phyloP scores from a whole-genome alignment of 345 rosid species.

The Melaleuca quinquenervia region DNA sequence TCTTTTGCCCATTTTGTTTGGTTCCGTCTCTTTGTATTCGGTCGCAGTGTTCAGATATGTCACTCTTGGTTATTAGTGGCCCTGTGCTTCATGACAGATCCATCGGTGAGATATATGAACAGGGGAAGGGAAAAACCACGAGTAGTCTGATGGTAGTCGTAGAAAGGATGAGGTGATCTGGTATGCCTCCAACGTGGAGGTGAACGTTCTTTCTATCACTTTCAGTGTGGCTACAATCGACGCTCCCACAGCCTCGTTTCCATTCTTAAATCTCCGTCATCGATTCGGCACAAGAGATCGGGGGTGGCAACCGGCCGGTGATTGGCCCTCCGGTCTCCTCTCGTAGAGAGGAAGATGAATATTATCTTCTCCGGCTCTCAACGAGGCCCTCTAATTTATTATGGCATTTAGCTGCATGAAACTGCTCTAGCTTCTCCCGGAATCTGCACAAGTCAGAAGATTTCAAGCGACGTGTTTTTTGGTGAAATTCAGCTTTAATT shows the following conservation, averaged over 20 bases:
- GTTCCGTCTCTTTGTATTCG: neutral
- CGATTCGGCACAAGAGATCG: neutral
- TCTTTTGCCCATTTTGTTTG: neutral
- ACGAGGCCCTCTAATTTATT: neutral
- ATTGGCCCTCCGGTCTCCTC: neutral
- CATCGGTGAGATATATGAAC: constrained; percentile 93
- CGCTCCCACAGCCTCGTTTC: neutral
- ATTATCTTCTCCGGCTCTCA: neutral
- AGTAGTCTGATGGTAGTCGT: neutral
- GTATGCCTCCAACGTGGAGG: neutral
- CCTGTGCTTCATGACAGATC: constrained; percentile 91
- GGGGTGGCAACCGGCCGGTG: neutral
- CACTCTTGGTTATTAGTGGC: constrained; percentile 71
- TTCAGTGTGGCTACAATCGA: neutral
- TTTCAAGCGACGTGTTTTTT: neutral
- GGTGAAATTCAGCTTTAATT: neutral
- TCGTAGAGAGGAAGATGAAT: neutral
- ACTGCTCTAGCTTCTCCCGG: neutral
- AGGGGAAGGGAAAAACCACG: constrained; percentile 52
- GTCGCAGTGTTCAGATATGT: neutral
- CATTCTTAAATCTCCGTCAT: neutral
- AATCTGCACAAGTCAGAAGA: neutral
- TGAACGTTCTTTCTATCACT: neutral
- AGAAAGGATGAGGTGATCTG: neutral
- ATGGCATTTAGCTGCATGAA: neutral